phyloP scores from a whole-genome alignment of 2,329 filamentous ascomycete genomes.

The Didymella lethalis region DNA sequence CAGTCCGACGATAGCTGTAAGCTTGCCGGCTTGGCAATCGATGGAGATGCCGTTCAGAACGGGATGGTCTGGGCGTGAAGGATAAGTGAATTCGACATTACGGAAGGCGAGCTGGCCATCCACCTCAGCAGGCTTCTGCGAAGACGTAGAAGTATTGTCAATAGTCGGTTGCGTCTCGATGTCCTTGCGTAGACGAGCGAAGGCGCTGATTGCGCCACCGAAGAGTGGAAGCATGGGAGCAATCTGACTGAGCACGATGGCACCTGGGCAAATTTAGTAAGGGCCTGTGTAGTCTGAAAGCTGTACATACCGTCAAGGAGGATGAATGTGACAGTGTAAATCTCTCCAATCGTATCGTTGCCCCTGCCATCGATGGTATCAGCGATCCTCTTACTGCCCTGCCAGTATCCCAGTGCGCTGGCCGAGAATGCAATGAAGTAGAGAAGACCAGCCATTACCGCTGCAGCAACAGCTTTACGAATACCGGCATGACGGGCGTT shows the following conservation, averaged over 20 bases:
- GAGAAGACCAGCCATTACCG: conserved; percentile 66
- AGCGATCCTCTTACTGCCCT: conserved; percentile 66
- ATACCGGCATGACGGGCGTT: conserved; percentile 61
- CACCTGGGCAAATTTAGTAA: conserved; percentile 43
- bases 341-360: conserved; percentile 54
- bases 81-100: conserved; percentile 54
- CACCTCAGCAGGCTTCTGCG: conserved; percentile 31
- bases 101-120: conserved; percentile 59
- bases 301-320: conserved; percentile 57
- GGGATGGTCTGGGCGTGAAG: conserved; percentile 50
- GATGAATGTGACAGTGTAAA: conserved; percentile 64
- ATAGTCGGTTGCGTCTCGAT: conserved; percentile 60
- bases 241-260: conserved; percentile 57
- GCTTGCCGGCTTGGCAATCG: conserved; percentile 47
- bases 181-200: conserved; percentile 64
- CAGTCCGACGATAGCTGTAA: conserved; percentile 55
- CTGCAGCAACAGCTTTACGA: conserved; percentile 66
- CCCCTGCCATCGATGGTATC: conserved; percentile 49
- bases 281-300: background rate
- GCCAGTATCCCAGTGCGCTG: conserved; percentile 73
- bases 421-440: conserved; percentile 74
- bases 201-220: conserved; percentile 61
- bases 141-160: conserved; percentile 47
- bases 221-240: conserved; percentile 61
- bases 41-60: conserved; percentile 52